Base-by-base conservation (phyloP, 164 flowering plant species). In the Dillenia suffruticosa region DNA sequence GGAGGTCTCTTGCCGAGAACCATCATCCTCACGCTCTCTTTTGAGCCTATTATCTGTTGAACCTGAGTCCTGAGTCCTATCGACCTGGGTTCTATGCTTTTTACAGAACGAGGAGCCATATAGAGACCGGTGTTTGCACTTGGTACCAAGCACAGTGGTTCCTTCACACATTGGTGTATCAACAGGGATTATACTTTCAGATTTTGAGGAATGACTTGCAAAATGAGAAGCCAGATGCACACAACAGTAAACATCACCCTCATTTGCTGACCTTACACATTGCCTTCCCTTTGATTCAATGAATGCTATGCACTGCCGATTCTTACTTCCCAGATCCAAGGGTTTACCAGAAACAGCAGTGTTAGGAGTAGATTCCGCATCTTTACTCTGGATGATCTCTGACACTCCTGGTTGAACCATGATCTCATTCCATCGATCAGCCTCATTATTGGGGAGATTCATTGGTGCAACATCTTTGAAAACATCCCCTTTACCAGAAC, bases 231-330 rank as follows among this genome's bases (percentile, higher is more conserved):
- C 75, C 82, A 91, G 77, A 72, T 95, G 99, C 55, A 89, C 95
- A 82, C 96, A 89, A 66, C 99, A 95, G 65, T 88, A 92, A 54
- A 82, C 79, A 74, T 88, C 93, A 50, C 96, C 96, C 24, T 91
- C 99, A 70, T 82, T 95, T 51, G 97, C 99, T 82, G 86, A 92
- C 79, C 97, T 84, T 56, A 82, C 93, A 72, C 99, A 95, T 56
- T 88, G 94, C 76, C 99, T 82, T 68, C 96, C 96, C 72, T 95
- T 95, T 0, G 96, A 74, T 78, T 90, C 99, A 70, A 91, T 82
- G 67, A 85, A 92, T 59, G 99, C 97, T 57, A 63, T 46, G 63
- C 99, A 95, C 48, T 90, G 97, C 13, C 84, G 80, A 66, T 67
- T 81, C 68, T 72, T 88, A 68, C 58, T 77, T 49, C 73, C 83